phyloP scores from a whole-genome alignment of 1,139 yeast species.

The Diutina rugosa region DNA sequence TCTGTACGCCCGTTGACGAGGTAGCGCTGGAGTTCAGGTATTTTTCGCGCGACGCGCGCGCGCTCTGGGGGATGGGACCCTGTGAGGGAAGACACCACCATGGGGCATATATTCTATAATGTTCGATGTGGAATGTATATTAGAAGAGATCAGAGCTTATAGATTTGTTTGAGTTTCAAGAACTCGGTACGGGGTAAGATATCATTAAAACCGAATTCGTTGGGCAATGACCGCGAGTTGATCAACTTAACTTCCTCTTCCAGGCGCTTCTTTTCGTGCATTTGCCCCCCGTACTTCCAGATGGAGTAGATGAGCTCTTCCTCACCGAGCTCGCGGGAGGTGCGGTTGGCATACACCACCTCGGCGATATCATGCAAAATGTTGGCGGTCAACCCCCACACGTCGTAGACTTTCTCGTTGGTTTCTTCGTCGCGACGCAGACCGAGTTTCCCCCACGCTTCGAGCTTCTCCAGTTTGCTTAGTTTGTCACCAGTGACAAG shows the following conservation, averaged over 20 bases:
- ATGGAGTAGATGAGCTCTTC: slow-evolving; percentile 53
- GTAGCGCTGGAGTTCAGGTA: not conserved
- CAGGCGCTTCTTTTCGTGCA: slow-evolving; percentile 22
- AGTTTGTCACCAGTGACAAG: not conserved
- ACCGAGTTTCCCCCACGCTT: slow-evolving; percentile 30
- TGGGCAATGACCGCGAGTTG: slow-evolving; percentile 15
- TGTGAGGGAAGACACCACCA: no score
- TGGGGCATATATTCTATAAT: no score
- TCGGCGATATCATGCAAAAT: slow-evolving; percentile 69
- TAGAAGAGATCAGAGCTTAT: slow-evolving; percentile 14
- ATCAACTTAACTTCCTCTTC: slow-evolving; percentile 24
- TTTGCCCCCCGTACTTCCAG: slow-evolving; percentile 33
- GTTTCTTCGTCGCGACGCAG: slow-evolving; percentile 24
- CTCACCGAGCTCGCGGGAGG: slow-evolving; percentile 34
- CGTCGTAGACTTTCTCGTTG: slow-evolving; percentile 42
- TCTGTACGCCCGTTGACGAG: not conserved
- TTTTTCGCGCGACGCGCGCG: not conserved
- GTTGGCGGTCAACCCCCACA: slow-evolving; percentile 90
- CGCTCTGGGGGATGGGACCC: not conserved
- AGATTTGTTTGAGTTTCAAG: slow-evolving; percentile 23
- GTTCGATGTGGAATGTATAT: not conserved
- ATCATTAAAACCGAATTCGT: slow-evolving; percentile 35
- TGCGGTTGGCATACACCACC: slow-evolving; percentile 23
- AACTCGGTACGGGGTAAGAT: slow-evolving; percentile 36
- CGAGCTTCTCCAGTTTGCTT: slow-evolving; percentile 5